Evolutionary conservation across 106 monocot genomes (phyloP), one percentile per base, ranked within the genome.

Genomic region (Apostasia shenzhenica): DNA sequence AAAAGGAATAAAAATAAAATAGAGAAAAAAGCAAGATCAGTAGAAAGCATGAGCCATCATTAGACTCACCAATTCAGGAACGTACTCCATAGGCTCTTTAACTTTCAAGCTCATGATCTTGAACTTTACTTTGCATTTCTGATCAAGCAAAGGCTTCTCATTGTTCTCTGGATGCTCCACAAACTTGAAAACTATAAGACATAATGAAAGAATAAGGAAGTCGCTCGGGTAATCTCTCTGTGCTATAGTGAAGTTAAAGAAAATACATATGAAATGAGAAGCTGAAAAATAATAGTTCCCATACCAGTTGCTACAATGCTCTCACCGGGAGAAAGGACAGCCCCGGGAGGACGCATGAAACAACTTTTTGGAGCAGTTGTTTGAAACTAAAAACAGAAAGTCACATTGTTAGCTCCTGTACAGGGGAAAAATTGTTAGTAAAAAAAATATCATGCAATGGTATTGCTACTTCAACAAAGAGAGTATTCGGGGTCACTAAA

Each of bases 351-450:
- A 38, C 81, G 81, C 81, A 81, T 81, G 48, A 81, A 81, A 68
- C 81, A 81, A 73, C 81, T 81, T 57, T 81, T 81, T 57, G 81
- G 81, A 42, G 81, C 71, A 53, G 81, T 81, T 63, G 81, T 81
- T 81, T 77, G 76, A 54, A 81, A 77, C 81, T 80, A 57, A 14
- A 71, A 68, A 12, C 10, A 49, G 37, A 65, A 37, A 48, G 26
- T 45, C 14, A 1, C 26, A 26, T 26, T 26, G 26, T 26, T 26
- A 26, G 26, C 26, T 26, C 0, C 26, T 26, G 26, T 26, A 26
- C 26, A 26, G 26, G 26, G 26, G 26, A 26, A 26, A 26, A 26
- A 26, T 26, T 26, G 26, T 26, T 0, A 26, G 26, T 26, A 26
- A 26, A 26, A 26, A 26, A 26, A 26, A 26, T 26, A 26, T 26